A percentile compares a stretch with the other conserved stretches of the same genome.
phyloP scores from a whole-genome alignment of 2,329 filamentous ascomycete genomes.

The Zasmidium citrigriseum region DNA sequence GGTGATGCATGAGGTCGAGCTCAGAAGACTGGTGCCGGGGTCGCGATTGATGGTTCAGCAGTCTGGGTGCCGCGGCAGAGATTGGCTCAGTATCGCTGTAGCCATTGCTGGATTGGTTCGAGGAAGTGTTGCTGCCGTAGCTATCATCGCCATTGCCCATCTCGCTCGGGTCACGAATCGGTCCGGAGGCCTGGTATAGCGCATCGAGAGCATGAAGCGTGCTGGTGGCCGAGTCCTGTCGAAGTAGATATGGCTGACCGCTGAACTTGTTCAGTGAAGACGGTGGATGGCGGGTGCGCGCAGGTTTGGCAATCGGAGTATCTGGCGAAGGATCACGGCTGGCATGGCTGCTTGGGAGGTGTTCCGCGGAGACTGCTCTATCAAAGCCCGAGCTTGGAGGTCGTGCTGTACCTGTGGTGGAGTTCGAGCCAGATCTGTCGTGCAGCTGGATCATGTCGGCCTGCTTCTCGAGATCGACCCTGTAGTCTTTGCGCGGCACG shows the following conservation, averaged over 20 bases:
- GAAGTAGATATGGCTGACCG: constrained; percentile 34
- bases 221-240: constrained; percentile 36
- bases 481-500: constrained; percentile 9
- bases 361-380: constrained; percentile 41
- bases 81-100: constrained; percentile 26
- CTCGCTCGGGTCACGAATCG: constrained; percentile 8
- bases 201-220: constrained; percentile 34
- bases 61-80: constrained; percentile 27
- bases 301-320: constrained; percentile 16
- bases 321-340: constrained; percentile 22
- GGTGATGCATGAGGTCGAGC: constrained; percentile 45
- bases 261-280: constrained; percentile 40
- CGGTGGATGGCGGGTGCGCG: constrained; percentile 35
- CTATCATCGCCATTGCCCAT: constrained; percentile 8
- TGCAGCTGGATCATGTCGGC: background rate
- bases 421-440: constrained; percentile 12
- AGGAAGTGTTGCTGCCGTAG: constrained; percentile 23
- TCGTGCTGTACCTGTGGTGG: constrained; percentile 25
- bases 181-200: constrained; percentile 28
- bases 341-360: constrained; percentile 22
- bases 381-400: constrained; percentile 40
- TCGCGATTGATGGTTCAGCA: constrained; percentile 20
- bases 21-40: constrained; percentile 27
- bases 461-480: constrained; percentile 24
- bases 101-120: constrained; percentile 23